Evolutionary conservation across 305 asterid genomes (phyloP), one percentile per base, ranked within the genome.

Genomic region (Striga hermonthica): DNA sequence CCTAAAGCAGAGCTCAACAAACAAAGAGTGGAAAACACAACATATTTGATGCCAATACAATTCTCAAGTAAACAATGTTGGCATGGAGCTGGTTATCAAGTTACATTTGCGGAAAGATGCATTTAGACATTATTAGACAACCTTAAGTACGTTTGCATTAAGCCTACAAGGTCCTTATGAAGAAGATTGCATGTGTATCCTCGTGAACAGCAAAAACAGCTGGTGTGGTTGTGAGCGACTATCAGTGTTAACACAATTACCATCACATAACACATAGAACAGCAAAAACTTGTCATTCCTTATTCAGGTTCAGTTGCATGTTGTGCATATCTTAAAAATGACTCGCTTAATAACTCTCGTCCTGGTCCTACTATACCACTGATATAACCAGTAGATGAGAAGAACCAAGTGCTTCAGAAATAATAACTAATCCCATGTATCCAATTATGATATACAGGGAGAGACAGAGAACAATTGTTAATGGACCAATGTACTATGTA

Each of bases 1-100:
- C 34, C 47, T 28, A 65, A 43, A 60, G 61, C 36, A 58, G 47
- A 52, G 65, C 47, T 44, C 66, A 64, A 65, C 16, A 48, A 69
- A 41, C 62, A 49, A 61, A 66, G 56, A 10, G 44, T 36, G 16
- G 56, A 59, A 63, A 63, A 50, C 43, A 56, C 41, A 56, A 41
- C 39, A 28, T 44, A 12, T 8, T 7, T 14, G 56, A 61, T 44
- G 57, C 63, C 13, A 8, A 65, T 35, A 58, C 41, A 50, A 70
- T 60, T 74, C 68, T 70, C 68, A 62, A 63, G 44, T 41, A 35
- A 67, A 58, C 3, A 35, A 69, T 36, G 56, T 36, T 43, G 22
- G 57, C 7, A 9, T 5, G 28, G 44, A 43, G 16, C 66, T 16
- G 54, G 55, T 62, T 41, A 15, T 62, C 70, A 43, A 57, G 37